Base-by-base conservation (phyloP, 2,329 filamentous ascomycete species). In the Epichloe glyceriae region DNA sequence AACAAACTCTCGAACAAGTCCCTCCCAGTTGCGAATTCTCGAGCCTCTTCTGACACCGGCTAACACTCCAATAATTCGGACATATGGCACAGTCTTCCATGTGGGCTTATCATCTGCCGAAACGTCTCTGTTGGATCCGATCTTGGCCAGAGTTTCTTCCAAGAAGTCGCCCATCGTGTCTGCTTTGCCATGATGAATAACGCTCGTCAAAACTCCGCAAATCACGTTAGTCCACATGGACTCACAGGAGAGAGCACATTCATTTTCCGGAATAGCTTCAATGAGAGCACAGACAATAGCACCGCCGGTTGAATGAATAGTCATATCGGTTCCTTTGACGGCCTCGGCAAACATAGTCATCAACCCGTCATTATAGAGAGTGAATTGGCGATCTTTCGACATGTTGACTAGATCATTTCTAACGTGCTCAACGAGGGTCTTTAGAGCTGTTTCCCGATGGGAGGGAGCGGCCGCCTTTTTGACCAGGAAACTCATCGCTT, bases 311-410 rank as follows among this genome's bases (percentile, higher is more conserved):
- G 81, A 83, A 59, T 84, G 80, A 45, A 84, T 67, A 1, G 71
- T 74, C 46, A 74, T 60, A 2, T 80, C 79, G 14, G 80, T 75
- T 15, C 80, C 77, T 65, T 85, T 84, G 58, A 80, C 76, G 8
- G 90, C 83, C 66, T 97, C 91, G 4, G 88, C 83, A 61, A 96
- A 88, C 74, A 97, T 83, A 17, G 82, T 86, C 88, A 95, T 96
- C 44, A 96, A 67, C 50, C 91, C 93, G 62, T 94, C 83, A 55
- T 85, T 84, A 64, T 95, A 95, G 14, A 88, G 74, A 12, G 73
- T 71, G 53, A 79, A 79, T 54, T 83, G 76, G 40, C 75, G 75
- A 12, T 75, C 72, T n/a, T 73, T 74, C 34, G 67, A 68, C 49
- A 72, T 67, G 37, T 69, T 71, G 47, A 74, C 58, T 47, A 95